Evolutionary conservation across 192 early-diverging fungal species (phyloP), one percentile per base, ranked within the genome.

Genomic region (Blastocladiella britannica): DNA sequence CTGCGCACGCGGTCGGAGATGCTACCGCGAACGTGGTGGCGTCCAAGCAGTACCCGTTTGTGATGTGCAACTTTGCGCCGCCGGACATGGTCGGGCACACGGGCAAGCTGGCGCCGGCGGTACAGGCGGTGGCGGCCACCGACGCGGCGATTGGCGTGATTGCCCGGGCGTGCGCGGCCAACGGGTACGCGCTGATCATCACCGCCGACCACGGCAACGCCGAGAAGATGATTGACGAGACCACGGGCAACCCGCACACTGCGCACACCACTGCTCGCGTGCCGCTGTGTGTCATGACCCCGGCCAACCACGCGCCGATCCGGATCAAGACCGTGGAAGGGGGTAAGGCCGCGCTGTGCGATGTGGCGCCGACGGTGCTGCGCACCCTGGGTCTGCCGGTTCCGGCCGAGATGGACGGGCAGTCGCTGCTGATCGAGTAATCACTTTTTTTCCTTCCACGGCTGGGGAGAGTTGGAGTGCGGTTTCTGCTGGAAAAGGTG

Each of bases 121-220:
- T 84, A 51, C 75, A 88, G 70, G 96, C 83, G 51, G 87, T 99
- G 51, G 87, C 81, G 55, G 88, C 90, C 4, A 97, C 93, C 0
- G 96, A 99, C 65, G 80, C 83, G 67, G 92, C 82, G 4, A 97
- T 99, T 64, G 91, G 91, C 29, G 72, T 75, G 56, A 86, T 99
- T 63, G 87, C 82, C 66, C 86, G 90, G 59, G 93, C 96, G 25
- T 95, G 92, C 69, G 81, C 88, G 67, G 66, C 71, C 56, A 71
- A 87, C 58, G 86, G 84, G 24, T 99, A 96, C 65, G 73, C 81
- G 47, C 72, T 97, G 43, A 91, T 99, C 65, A 68, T 99, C 52
- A 99, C 93, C 6, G 82, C 96, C 7, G 96, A 99, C 71, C 96
- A 99, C 69, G 96, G 96, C 30, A 99, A 99, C 65, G 93, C 93